Evolutionary conservation across 192 early-diverging fungal species (phyloP), one percentile per base, ranked within the genome.

Genomic region (Funneliformis mosseae): DNA sequence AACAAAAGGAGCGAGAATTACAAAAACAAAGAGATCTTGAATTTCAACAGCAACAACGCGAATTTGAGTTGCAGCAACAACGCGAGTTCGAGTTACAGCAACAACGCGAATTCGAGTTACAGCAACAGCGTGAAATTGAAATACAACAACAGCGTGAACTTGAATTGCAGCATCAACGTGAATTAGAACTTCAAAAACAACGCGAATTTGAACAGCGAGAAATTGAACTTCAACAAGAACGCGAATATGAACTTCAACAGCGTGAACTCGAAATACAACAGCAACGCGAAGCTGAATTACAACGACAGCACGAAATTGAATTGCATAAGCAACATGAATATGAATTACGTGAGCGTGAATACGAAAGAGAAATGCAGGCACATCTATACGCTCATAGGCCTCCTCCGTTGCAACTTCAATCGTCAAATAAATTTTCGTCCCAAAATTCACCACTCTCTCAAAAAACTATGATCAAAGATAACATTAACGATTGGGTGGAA

Each of bases 401-500:
- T 6, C 66, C 27, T 28, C 66, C 66, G 14, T 33, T 68, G 16
- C 66, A 68, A 25, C 66, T 68, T 11, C 64, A 67, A 21, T 67
- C 64, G n/a, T 45, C 33, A 72, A 38, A 72, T 38, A 42, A 72
- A n/a, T 45, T 38, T 42, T n/a, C 70, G 9, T n/a, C 25, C 27
- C 66, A 68, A 68, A 25, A 27, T 27, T 33, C 33, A 33, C 33
- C 33, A 33, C 33, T 33, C 3, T 5, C 28, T 5, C 28, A 25
- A 5, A 33, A 43, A 46, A 46, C 18, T 42, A 73, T 16, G 11
- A 46, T 33, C 0, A 73, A 73, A 73, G 71, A 73, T 18, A 73
- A 73, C 45, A 46, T 73, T 42, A 25, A 73, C 42, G 71, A 73
- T 46, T 73, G 71, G 71, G n/a, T 73, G 9, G 71, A 73, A 73